These are phyloP conservation scores for Elongisporangium undulatum DNA, from an alignment of 352 stramenopile species.

Conservation along the genomic window DNA sequence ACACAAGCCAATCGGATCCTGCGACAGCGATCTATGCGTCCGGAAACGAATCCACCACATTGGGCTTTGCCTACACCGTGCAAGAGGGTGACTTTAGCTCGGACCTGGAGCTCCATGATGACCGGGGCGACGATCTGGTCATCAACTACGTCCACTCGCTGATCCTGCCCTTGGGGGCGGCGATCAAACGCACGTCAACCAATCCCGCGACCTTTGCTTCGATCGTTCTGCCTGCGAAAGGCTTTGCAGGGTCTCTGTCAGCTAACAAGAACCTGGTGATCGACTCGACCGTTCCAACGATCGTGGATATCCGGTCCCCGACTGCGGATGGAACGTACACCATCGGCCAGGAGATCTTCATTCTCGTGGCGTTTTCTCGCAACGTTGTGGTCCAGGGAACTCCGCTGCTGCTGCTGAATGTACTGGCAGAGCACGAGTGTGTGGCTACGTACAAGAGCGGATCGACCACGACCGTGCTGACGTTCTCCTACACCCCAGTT, in stretches of 20 bases:
- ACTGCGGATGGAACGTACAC: constrained; percentile 60
- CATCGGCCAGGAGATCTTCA: constrained; percentile 39
- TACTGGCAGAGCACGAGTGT: constrained; percentile 20
- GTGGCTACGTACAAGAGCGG: constrained; percentile 50
- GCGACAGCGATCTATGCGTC: constrained; percentile 18
- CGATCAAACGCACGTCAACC: constrained; percentile 49
- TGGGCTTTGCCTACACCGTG: constrained; percentile 53
- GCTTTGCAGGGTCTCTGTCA: constrained; percentile 40
- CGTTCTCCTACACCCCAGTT: constrained; percentile 45
- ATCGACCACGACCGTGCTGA: constrained; percentile 33
- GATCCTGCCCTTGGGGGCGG: constrained; percentile 16
- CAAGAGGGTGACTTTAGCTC: constrained; percentile 27
- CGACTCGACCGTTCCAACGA: constrained; percentile 37
- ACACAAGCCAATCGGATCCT: constrained; percentile 11
- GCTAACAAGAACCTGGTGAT: constrained; percentile 29
- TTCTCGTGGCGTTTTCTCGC: constrained; percentile 55
- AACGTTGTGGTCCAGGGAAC: constrained; percentile 33
- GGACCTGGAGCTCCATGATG: constrained; percentile 45
- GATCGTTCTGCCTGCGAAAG: constrained; percentile 38
- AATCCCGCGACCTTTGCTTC: constrained; percentile 35
- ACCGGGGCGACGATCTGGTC: constrained; percentile 23
- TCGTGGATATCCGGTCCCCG: constrained; percentile 35
- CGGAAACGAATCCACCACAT: constrained; percentile 35
- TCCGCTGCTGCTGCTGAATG: constrained; percentile 51
- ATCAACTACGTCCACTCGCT: constrained; percentile 53